phyloP scores from a whole-genome alignment of 108 stramenopile species.

The Parmales sp. region DNA sequence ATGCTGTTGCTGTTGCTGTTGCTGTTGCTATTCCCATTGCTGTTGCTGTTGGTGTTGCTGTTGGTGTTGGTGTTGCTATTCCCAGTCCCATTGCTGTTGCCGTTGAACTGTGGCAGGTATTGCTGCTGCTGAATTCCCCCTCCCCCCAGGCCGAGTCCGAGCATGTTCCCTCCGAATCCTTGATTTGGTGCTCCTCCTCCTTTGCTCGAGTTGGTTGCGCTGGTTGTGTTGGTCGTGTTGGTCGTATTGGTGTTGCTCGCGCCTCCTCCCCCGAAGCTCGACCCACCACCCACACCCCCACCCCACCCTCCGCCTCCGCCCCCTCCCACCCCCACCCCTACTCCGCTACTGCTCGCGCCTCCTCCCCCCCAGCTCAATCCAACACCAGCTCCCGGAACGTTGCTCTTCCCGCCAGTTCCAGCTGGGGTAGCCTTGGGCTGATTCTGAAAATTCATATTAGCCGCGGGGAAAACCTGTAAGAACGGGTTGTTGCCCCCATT shows the following conservation, averaged over 20 bases:
- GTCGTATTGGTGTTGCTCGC: slow-evolving; percentile 1
- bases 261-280: background rate
- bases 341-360: background rate
- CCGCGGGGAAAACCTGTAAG: too few species aligned
- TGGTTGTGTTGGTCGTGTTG: background rate
- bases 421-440: slow-evolving; percentile 16
- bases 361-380: background rate
- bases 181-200: too few species aligned
- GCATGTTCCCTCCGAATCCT: too few species aligned
- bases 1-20: too few species aligned
- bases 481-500: too few species aligned
- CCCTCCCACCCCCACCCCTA: background rate
- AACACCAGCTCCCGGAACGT: slow-evolving; percentile 29
- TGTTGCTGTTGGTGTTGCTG: background rate
- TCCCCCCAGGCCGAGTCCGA: too few species aligned
- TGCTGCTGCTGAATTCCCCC: too few species aligned
- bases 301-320: background rate
- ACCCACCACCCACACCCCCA: background rate
- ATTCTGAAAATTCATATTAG: background rate
- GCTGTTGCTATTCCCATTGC: background rate
- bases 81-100: background rate
- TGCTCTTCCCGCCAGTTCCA: slow-evolving; percentile 30
- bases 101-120: too few species aligned
- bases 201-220: background rate
- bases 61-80: background rate